These are phyloP conservation scores for Rhizopus stolonifer DNA, from an alignment of 371 early-diverging fungal species.

Conservation along the genomic window DNA sequence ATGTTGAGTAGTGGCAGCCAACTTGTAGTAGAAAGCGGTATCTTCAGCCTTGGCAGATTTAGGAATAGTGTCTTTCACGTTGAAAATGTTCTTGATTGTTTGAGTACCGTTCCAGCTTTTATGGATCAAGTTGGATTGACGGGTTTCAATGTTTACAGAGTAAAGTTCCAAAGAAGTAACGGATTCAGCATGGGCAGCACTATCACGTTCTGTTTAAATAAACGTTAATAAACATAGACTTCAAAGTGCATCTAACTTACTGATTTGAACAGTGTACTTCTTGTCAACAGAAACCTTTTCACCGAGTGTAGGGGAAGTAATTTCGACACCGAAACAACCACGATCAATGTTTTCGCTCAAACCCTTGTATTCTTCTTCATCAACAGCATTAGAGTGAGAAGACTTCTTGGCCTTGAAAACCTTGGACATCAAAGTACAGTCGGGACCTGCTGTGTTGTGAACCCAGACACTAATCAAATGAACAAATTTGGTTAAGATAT, in stretches of 20 bases:
- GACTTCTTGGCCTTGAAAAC: constrained; percentile 43
- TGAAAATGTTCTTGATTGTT: constrained; percentile 28
- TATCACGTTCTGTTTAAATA: constrained; percentile 30
- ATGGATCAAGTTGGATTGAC: constrained; percentile 33
- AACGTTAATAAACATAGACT: neutral
- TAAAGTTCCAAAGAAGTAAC: constrained; percentile 34
- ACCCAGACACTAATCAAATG: constrained; percentile 38
- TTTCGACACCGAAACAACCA: constrained; percentile 50
- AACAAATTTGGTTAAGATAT: neutral
- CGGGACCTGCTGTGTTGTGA: constrained; percentile 43
- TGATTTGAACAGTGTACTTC: constrained; percentile 32
- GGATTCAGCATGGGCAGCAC: constrained; percentile 38
- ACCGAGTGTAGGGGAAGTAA: constrained; percentile 35
- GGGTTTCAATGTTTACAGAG: constrained; percentile 35
- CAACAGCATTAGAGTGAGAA: constrained; percentile 40
- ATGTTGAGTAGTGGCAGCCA: constrained; percentile 37
- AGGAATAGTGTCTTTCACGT: constrained; percentile 42
- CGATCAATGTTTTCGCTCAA: constrained; percentile 39
- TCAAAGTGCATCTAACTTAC: constrained; percentile 4
- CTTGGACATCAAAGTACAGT: constrained; percentile 54
- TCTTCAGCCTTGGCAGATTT: constrained; percentile 22
- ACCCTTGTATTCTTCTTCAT: constrained; percentile 26
- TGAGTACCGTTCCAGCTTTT: constrained; percentile 35
- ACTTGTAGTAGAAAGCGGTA: constrained; percentile 48
- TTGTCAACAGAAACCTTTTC: constrained; percentile 24